These are phyloP conservation scores for Chaetomium sp. DNA, from an alignment of 2,329 filamentous ascomycete species.

Conservation along the genomic window DNA sequence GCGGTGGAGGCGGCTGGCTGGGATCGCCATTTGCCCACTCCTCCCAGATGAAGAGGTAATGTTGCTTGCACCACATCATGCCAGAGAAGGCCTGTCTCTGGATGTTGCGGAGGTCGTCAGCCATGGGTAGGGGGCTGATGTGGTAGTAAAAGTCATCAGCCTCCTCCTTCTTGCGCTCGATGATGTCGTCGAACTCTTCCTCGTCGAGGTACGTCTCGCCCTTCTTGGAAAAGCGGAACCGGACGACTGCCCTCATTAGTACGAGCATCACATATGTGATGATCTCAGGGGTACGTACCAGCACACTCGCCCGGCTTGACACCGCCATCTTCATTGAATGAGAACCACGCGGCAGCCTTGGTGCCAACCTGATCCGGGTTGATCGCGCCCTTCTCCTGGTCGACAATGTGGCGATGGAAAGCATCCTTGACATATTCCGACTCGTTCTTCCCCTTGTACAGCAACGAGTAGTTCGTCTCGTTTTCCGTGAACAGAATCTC, in stretches of 20 bases:
- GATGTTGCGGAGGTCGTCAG: slow-evolving; percentile 88
- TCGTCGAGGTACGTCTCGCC: slow-evolving; percentile 78
- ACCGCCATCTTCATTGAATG: slow-evolving; percentile 83
- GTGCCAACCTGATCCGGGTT: slow-evolving; percentile 78
- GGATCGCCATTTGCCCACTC: slow-evolving; percentile 97
- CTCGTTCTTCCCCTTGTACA: slow-evolving; percentile 74
- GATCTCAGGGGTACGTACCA: slow-evolving; percentile 49
- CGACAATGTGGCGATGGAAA: slow-evolving; percentile 82
- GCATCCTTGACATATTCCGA: slow-evolving; percentile 89
- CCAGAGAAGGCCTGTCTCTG: slow-evolving; percentile 90
- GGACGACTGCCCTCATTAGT: slow-evolving; percentile 57
- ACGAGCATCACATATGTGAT: slow-evolving; percentile 17
- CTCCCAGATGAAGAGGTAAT: slow-evolving; percentile 95
- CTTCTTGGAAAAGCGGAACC: slow-evolving; percentile 77
- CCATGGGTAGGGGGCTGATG: slow-evolving; percentile 87
- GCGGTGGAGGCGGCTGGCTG: slow-evolving; percentile 76
- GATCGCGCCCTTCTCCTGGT: slow-evolving; percentile 70
- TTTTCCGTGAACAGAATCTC: slow-evolving; percentile 90
- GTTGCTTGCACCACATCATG: slow-evolving; percentile 98
- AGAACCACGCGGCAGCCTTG: slow-evolving; percentile 86
- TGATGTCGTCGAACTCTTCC: slow-evolving; percentile 83
- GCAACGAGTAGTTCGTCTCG: slow-evolving; percentile 74
- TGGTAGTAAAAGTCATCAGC: slow-evolving; percentile 95
- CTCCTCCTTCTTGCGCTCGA: slow-evolving; percentile 79
- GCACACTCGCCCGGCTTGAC: slow-evolving; percentile 88